Evolutionary conservation across 495 filamentous ascomycete species (phyloP).

Genomic region (Penicillium lividum): DNA sequence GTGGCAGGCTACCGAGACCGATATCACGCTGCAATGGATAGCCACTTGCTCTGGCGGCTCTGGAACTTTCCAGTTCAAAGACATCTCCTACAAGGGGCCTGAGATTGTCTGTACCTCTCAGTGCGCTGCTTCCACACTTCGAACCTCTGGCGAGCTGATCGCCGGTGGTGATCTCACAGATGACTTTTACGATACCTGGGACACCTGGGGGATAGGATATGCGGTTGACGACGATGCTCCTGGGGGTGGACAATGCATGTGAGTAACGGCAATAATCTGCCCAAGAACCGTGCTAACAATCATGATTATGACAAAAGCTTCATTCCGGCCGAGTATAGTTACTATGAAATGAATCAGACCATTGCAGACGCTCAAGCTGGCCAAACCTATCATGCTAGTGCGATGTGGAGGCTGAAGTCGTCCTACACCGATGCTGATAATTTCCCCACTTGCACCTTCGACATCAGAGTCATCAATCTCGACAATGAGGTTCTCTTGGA

Average conservation of each 20-base stretch:
- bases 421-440: background rate
- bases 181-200: background rate
- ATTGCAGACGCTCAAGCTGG: background rate
- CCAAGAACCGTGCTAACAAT: no score
- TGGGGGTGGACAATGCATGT: background rate
- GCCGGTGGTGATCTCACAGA: background rate
- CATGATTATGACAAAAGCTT: no score
- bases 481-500: background rate
- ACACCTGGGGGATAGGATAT: background rate
- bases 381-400: background rate
- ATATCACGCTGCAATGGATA: background rate
- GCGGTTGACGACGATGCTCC: background rate
- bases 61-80: background rate
- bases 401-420: background rate
- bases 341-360: background rate
- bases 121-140: background rate
- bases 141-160: background rate
- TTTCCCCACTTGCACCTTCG: background rate
- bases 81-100: background rate
- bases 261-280: background rate
- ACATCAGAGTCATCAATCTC: background rate
- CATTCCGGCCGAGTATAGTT: no score
- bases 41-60: background rate
- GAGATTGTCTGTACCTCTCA: background rate
- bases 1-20: background rate